phyloP scores from a whole-genome alignment of 116 monocot genomes.

The Dioscorea cayenensis region DNA sequence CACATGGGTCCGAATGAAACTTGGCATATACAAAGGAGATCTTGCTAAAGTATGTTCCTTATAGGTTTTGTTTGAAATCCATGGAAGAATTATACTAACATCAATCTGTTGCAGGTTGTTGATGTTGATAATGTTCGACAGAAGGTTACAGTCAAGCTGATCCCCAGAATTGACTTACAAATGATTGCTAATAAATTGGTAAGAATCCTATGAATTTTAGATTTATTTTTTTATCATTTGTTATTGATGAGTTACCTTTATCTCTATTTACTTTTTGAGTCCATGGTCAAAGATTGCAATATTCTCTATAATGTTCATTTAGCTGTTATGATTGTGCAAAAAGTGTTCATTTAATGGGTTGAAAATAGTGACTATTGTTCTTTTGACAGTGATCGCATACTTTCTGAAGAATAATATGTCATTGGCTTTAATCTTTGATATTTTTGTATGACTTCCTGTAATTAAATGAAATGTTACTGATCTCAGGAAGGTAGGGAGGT shows the following conservation, averaged over 20 bases:
- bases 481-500: slow-evolving; percentile 76
- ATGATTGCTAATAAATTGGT: slow-evolving; percentile 55
- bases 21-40: slow-evolving; percentile 94
- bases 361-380: not conserved
- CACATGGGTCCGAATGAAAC: slow-evolving; percentile 97
- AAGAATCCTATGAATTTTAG: not conserved
- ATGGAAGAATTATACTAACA: not conserved
- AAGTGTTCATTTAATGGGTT: not conserved
- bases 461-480: slow-evolving; percentile 5
- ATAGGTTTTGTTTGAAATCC: not conserved
- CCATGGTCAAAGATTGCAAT: too few species aligned
- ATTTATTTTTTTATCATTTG: not conserved
- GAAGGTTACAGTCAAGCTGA: slow-evolving; percentile 82
- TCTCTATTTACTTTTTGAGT: not conserved
- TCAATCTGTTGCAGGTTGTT: slow-evolving; percentile 55
- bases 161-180: slow-evolving; percentile 93
- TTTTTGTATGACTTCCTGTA: too few species aligned
- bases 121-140: slow-evolving; percentile 98
- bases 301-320: not conserved
- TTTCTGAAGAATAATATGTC: not conserved
- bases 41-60: slow-evolving; percentile 63
- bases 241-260: not conserved
- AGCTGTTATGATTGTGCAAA: not conserved
- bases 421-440: not conserved
- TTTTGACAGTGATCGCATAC: not conserved